Conservation (phyloP, 2,329 filamentous ascomycete genomes). For the Aspergillus glaucus region DNA sequence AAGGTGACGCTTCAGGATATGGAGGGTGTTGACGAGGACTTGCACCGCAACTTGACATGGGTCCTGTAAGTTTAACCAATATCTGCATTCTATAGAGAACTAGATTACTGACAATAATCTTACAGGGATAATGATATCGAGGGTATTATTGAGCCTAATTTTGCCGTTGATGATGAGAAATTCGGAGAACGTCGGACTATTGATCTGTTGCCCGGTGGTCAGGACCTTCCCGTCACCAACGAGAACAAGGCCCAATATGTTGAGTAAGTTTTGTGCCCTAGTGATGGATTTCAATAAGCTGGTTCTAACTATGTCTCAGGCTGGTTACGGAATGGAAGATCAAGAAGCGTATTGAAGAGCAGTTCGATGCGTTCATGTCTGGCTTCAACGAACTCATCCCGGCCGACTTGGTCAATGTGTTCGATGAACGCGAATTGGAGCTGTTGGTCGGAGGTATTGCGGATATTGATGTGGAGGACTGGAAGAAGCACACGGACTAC, state of each 20-base stretch:
- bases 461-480: constrained; percentile 99
- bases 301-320: constrained; percentile 29
- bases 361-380: constrained; percentile 95
- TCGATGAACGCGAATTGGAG: constrained; percentile 95
- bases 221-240: constrained; percentile 92
- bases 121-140: constrained; percentile 85
- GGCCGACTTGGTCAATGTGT: constrained; percentile 93
- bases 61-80: constrained; percentile 58
- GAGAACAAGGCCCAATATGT: constrained; percentile 99
- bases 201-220: constrained; percentile 82
- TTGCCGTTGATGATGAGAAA: constrained; percentile 93
- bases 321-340: constrained; percentile 99
- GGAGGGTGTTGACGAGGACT: constrained; percentile 98
- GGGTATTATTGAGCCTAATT: constrained; percentile 88
- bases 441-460: constrained; percentile 96
- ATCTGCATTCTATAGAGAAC: background rate
- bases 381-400: constrained; percentile 98
- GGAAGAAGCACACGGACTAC: constrained; percentile 99
- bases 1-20: constrained; percentile 87
- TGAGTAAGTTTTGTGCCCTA: constrained; percentile 53
- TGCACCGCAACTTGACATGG: constrained; percentile 95
- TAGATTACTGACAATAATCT: constrained; percentile 13
- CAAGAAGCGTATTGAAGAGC: constrained; percentile 94
- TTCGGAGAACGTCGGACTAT: constrained; percentile 93
- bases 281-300: background rate